Evolutionary conservation across 306 rosid species (phyloP), one percentile per base, ranked within the genome.

Genomic region (Psophocarpus tetragonolobus): DNA sequence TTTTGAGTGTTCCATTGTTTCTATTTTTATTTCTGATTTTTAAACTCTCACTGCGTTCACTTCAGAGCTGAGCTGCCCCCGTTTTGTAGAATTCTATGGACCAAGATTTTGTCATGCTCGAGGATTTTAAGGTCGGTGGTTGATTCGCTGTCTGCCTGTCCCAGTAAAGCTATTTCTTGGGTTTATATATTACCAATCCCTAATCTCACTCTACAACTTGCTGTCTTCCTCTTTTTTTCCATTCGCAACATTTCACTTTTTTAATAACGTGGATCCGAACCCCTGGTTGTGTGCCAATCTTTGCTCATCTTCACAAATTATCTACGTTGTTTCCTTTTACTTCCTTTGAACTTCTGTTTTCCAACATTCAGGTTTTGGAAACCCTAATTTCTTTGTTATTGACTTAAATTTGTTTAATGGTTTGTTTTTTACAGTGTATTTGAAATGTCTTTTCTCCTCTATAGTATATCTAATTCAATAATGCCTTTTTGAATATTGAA

Each of bases 91-190:
- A 71, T 77, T 73, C 70, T 30, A 53, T 48, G 69, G 42, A 35
- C 86, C n/a, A 5, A 13, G 64, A 42, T 66, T 66, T 66, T 77
- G 73, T 83, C 79, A 54, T 4, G 8, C 36, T 64, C 82, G 82
- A 63, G 47, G 74, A 72, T 72, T 64, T 72, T 72, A 38, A 77
- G 80, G 83, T 77, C 61, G 78, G 68, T 61, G 8, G 2, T 48
- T 53, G 2, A 38, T 48, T 75, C 60, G 4, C 32, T 67, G 14
- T 1, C 33, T 51, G 14, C 3, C 33, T 51, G n/a, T 48, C 30
- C 21, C 12, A 6, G 1, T 61, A 6, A 13, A 18, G 15, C 27
- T 29, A 67, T 50, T 68, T 68, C 63, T 53, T 48, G 73, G 79
- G 35, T 71, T 82, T 12, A 30, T 33, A n/a, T 61, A 12, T 18